A percentile compares a stretch with the other conserved stretches of the same genome.
These are phyloP conservation scores for Physcia stellaris DNA, from an alignment of 495 filamentous ascomycete species.

Conservation along the genomic window DNA sequence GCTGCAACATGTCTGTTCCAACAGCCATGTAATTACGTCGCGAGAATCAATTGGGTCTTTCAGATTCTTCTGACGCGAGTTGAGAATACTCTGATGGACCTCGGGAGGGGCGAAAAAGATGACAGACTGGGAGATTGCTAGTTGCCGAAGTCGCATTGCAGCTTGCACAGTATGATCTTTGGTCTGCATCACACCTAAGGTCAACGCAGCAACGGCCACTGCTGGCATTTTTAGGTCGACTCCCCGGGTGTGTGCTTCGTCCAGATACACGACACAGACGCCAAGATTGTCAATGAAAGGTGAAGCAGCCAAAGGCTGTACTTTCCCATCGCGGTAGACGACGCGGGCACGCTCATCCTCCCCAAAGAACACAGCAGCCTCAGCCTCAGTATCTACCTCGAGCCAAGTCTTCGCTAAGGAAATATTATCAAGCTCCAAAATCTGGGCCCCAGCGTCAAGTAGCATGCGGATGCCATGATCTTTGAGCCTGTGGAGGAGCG, in stretches of 20 bases:
- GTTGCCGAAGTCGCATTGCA: slow-evolving; percentile 34
- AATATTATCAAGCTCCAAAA: slow-evolving; percentile 46
- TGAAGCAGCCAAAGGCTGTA: slow-evolving; percentile 42
- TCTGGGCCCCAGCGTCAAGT: slow-evolving; percentile 62
- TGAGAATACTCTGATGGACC: slow-evolving; percentile 34
- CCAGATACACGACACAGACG: slow-evolving; percentile 55
- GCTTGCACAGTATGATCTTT: slow-evolving; percentile 60
- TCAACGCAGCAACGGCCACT: slow-evolving; percentile 50
- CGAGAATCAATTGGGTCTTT: slow-evolving; percentile 24
- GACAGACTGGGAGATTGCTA: slow-evolving; percentile 25
- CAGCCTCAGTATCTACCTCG: slow-evolving; percentile 10
- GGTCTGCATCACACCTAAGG: slow-evolving; percentile 47
- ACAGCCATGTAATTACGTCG: slow-evolving; percentile 45
- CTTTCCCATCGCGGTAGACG: slow-evolving; percentile 28
- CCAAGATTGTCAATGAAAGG: slow-evolving; percentile 46
- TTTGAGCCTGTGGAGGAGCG: neutral
- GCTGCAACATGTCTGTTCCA: slow-evolving; percentile 44
- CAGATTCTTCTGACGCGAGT: slow-evolving; percentile 17
- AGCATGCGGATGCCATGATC: slow-evolving; percentile 33
- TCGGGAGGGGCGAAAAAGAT: slow-evolving; percentile 33
- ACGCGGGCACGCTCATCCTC: slow-evolving; percentile 29
- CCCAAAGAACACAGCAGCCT: slow-evolving; percentile 43
- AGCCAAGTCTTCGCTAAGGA: slow-evolving; percentile 43
- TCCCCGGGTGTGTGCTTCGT: slow-evolving; percentile 65
- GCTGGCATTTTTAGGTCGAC: slow-evolving; percentile 55